Evolutionary conservation across 768 basidiomycete species (phyloP), one percentile per base, ranked within the genome.

Genomic region (Lactarius tabidus): DNA sequence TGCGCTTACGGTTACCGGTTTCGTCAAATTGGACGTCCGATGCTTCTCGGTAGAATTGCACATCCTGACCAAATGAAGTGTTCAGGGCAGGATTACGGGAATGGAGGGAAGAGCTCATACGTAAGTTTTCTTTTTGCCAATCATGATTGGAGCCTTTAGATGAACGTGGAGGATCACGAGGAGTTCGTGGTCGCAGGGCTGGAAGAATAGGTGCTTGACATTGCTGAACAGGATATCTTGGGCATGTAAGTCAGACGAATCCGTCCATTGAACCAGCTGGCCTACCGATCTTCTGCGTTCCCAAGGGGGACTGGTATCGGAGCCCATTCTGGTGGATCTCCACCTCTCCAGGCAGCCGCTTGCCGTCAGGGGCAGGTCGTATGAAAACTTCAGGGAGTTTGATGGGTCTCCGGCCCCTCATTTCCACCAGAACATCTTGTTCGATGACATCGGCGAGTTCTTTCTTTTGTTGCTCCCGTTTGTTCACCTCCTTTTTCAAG

Each of bases 281-380:
- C 88, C 68, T 72, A 92, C 95, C 94, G 68, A 98, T 90, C 78
- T 90, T 93, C 77, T 95, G 94, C 1, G 89, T 87, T 45, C 92
- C 90, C 73, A 89, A 84, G 1, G 88, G 88, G 23, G 92, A 93
- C 69, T 89, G 85, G 75, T 98, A 98, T 39, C 96, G 84, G 62
- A 98, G 82, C 80, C 97, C 97, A 72, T 98, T 99, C 75, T 93
- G 89, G 74, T 99, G 97, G 39, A 99, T 93, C 73, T 99, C 97
- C 26, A 98, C 91, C 74, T 98, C 96, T n/a, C 97, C 97, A 6
- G 95, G 91, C 17, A 95, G 79, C 31, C 95, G 85, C 77, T 98
- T 99, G 28, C 94, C 95, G 71, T 99, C 97, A 35, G 95, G 82
- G 6, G 94, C 91, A 29, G 97, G 97, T 18, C 95, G 85, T 57